These are phyloP conservation scores for Pueraria montana DNA, from an alignment of 306 rosid species.

Conservation along the genomic window DNA sequence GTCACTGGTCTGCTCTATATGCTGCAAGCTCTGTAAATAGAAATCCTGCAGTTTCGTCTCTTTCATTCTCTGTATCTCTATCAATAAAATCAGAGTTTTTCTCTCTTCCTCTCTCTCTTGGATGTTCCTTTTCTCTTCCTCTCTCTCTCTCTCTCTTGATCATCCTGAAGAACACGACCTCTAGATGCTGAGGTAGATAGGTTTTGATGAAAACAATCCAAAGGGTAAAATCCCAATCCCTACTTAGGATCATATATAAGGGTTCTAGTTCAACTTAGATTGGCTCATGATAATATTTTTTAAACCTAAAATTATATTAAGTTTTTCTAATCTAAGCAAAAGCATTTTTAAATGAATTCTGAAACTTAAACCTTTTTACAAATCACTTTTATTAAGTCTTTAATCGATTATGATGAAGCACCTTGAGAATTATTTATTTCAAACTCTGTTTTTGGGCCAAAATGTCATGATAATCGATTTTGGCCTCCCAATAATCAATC, in stretches of 20 bases:
- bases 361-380: neutral
- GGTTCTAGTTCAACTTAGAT: neutral
- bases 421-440: neutral
- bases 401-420: neutral
- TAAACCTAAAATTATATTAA: neutral
- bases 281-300: neutral
- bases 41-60: no score
- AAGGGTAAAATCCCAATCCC: neutral
- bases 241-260: neutral
- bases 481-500: no score
- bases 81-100: no score
- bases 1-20: no score
- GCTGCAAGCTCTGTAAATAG: no score
- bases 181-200: neutral
- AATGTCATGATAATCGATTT: no score
- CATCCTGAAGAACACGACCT: neutral
- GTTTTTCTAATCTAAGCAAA: neutral
- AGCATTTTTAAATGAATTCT: neutral
- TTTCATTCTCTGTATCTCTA: no score
- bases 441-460: no score
- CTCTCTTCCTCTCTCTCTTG: no score
- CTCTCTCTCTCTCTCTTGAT: no score
- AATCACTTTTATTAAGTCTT: neutral
- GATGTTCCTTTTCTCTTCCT: no score
- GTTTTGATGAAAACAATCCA: neutral